A percentile compares a stretch with the other conserved stretches of the same genome.
These are phyloP conservation scores for Rhexocercosporidium sp. DNA, from an alignment of 2,329 filamentous ascomycete species.

Conservation along the genomic window DNA sequence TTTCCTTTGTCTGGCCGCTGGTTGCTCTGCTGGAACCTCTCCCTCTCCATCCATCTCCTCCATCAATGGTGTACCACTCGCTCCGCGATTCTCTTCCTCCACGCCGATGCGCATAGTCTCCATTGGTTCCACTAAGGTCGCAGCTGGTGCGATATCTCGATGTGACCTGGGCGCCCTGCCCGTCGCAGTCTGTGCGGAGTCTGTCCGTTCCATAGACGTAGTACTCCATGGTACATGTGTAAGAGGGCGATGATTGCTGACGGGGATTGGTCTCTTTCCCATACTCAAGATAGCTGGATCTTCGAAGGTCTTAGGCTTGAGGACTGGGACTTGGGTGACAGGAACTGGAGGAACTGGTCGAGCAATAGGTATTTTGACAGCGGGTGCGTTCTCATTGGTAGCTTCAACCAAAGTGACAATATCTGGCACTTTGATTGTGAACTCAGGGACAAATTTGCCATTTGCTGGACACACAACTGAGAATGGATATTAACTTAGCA, in stretches of 20 bases:
- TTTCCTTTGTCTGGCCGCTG: conserved; percentile 43
- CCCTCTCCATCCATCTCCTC: conserved; percentile 35
- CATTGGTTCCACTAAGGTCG: conserved; percentile 52
- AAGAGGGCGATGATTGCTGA: conserved; percentile 12
- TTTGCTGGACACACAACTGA: conserved; percentile 41
- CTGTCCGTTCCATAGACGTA: conserved; percentile 39
- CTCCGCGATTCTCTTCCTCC: conserved; percentile 32
- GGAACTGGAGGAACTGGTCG: neutral
- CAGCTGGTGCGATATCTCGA: conserved; percentile 42
- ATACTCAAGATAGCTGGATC: conserved; percentile 45
- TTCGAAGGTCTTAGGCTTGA: conserved; percentile 35
- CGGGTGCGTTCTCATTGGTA: conserved; percentile 35
- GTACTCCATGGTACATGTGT: conserved; percentile 40
- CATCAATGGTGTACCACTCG: conserved; percentile 29
- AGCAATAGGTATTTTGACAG: conserved; percentile 6
- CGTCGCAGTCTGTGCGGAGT: conserved; percentile 33
- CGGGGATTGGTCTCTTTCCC: conserved; percentile 43
- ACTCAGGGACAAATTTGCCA: conserved; percentile 41
- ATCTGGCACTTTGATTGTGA: conserved; percentile 42
- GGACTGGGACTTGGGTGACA: conserved; percentile 11
- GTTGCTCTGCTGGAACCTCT: conserved; percentile 28
- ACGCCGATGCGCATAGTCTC: conserved; percentile 46
- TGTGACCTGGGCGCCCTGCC: conserved; percentile 29
- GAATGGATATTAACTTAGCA: neutral
- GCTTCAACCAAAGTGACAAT: conserved; percentile 43